Evolutionary conservation across 2,329 filamentous ascomycete genomes (phyloP).

Genomic region (Davidsoniella virescens): DNA sequence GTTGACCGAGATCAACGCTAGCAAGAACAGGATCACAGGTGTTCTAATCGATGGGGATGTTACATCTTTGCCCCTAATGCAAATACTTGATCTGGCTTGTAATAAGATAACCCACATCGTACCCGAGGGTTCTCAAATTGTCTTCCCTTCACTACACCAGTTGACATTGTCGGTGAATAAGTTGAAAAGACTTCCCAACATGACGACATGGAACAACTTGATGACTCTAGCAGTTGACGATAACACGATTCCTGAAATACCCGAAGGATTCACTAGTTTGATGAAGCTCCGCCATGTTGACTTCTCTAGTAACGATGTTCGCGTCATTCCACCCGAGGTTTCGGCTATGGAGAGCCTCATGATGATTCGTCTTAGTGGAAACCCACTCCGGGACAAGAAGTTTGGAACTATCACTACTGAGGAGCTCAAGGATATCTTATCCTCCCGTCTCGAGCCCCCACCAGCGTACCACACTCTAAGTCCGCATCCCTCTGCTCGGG

Average conservation of each 20-base stretch:
- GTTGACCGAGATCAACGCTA: constrained; percentile 54
- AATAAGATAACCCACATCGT: constrained; percentile 52
- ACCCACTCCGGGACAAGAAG: constrained; percentile 78
- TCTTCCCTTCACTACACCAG: constrained; percentile 54
- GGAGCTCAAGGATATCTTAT: constrained; percentile 61
- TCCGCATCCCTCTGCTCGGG: background rate
- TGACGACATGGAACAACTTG: constrained; percentile 59
- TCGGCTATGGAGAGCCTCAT: constrained; percentile 63
- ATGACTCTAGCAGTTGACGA: constrained; percentile 62
- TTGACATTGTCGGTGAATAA: constrained; percentile 71
- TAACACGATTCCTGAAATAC: constrained; percentile 64
- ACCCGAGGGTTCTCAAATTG: constrained; percentile 29
- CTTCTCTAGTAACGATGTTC: constrained; percentile 73
- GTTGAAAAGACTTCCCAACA: constrained; percentile 53
- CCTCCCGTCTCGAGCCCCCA: constrained; percentile 46
- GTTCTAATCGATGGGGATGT: constrained; percentile 51
- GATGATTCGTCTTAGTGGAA: constrained; percentile 67
- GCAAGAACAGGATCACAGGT: constrained; percentile 64
- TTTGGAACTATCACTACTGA: constrained; percentile 66
- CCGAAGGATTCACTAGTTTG: constrained; percentile 55
- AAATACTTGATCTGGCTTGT: constrained; percentile 59
- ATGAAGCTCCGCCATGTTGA: constrained; percentile 58
- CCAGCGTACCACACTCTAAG: constrained; percentile 14
- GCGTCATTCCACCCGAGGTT: constrained; percentile 56
- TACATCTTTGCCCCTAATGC: constrained; percentile 44